A percentile compares a stretch with the other conserved stretches of the same genome.
These are phyloP conservation scores for Phtheirospermum japonicum DNA, from an alignment of 257 asterid genomes.

Conservation along the genomic window DNA sequence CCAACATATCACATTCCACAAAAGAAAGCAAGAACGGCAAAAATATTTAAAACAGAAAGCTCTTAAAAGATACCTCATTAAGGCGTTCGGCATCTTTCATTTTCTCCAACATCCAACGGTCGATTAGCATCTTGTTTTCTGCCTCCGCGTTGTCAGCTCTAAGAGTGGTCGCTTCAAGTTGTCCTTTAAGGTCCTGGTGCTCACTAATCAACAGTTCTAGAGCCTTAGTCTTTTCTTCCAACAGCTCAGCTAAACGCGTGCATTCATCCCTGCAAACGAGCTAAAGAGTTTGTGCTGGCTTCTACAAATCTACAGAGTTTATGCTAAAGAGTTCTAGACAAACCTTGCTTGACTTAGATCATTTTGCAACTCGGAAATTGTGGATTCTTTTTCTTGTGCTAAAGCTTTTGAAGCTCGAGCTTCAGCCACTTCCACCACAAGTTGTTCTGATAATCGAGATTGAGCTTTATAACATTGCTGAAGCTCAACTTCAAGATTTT, in stretches of 20 bases:
- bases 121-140: constrained; percentile 81
- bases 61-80: constrained; percentile 59
- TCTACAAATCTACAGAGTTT: constrained; percentile 10
- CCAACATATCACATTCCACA: constrained; percentile 16
- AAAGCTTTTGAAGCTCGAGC: constrained; percentile 69
- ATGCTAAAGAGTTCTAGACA: no score
- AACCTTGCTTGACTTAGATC: constrained; percentile 80
- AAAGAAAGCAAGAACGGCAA: constrained; percentile 16
- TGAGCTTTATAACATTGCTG: constrained; percentile 98
- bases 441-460: constrained; percentile 91
- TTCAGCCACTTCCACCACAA: constrained; percentile 98
- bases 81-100: constrained; percentile 94
- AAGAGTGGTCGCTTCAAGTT: constrained; percentile 56
- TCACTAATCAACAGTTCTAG: constrained; percentile 77
- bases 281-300: constrained; percentile 12
- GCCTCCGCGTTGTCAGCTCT: constrained; percentile 72
- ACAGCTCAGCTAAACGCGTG: constrained; percentile 49
- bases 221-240: constrained; percentile 83
- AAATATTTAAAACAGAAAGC: neutral
- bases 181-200: constrained; percentile 67
- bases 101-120: constrained; percentile 89
- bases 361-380: constrained; percentile 56
- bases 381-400: constrained; percentile 71
- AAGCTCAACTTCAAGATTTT: constrained; percentile 83
- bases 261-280: constrained; percentile 73